Conservation (phyloP, 805 yeast genomes). For the Suhomyces kilbournensis region DNA sequence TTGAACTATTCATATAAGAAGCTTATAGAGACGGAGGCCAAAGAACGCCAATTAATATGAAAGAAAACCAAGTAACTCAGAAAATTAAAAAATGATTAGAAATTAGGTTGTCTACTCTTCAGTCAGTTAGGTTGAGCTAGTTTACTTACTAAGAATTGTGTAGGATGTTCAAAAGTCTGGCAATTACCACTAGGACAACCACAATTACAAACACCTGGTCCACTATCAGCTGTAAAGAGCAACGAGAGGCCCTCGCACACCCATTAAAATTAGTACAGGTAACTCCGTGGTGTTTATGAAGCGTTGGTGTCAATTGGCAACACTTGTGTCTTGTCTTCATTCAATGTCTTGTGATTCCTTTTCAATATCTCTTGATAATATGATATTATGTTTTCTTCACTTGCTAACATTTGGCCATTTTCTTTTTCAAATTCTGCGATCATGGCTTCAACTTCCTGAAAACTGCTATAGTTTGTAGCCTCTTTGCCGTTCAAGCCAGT, state of each 20-base stretch:
- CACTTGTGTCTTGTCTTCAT: not conserved
- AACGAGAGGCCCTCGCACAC: not conserved
- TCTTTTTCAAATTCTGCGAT: not conserved
- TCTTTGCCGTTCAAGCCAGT: not conserved
- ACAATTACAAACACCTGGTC: no score
- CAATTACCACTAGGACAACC: no score
- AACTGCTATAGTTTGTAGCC: not conserved
- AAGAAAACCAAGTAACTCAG: not conserved
- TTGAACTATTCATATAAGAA: constrained; percentile 32
- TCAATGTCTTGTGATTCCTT: not conserved
- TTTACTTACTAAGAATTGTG: no score
- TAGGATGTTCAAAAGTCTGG: no score
- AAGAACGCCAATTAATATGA: constrained; percentile 13
- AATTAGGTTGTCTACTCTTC: no score
- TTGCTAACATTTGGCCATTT: not conserved
- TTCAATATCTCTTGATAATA: not conserved
- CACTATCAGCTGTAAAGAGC: not conserved
- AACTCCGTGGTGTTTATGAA: not conserved
- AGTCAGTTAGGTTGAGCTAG: no score
- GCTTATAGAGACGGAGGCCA: constrained; percentile 37
- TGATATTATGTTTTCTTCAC: not conserved
- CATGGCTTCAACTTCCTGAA: not conserved
- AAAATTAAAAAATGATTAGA: not conserved
- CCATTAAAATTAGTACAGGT: not conserved
- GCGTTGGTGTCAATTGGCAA: not conserved